A percentile compares a stretch with the other conserved stretches of the same genome.
These are phyloP conservation scores for Vigna hirtella DNA, from an alignment of 306 rosid species.

Conservation along the genomic window DNA sequence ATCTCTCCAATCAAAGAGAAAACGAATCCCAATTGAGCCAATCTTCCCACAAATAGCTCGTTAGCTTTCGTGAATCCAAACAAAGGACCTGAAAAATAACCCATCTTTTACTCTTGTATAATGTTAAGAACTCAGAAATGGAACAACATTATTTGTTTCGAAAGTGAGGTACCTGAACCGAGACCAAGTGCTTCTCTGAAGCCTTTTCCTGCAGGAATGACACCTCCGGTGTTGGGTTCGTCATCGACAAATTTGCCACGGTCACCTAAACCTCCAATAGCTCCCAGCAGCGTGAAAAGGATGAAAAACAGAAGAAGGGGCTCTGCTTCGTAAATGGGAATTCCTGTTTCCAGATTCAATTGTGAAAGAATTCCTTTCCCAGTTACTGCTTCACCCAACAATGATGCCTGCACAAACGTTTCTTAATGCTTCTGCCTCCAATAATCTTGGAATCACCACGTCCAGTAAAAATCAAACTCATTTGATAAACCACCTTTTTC, in stretches of 20 bases:
- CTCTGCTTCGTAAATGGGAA: slow-evolving; percentile 96
- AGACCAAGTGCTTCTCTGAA: slow-evolving; percentile 80
- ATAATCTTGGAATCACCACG: too few species aligned
- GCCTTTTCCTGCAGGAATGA: slow-evolving; percentile 81
- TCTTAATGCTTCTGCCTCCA: too few species aligned
- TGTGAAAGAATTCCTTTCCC: slow-evolving; percentile 96
- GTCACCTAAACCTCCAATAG: slow-evolving; percentile 97
- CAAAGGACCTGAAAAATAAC: slow-evolving; percentile 69
- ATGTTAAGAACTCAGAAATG: neutral
- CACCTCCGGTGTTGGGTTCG: slow-evolving; percentile 73
- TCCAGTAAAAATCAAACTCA: too few species aligned
- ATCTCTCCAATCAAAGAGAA: slow-evolving; percentile 95
- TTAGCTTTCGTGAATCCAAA: slow-evolving; percentile 96
- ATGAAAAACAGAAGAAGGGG: slow-evolving; percentile 97
- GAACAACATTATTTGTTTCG: slow-evolving; percentile 60
- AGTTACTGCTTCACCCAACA: slow-evolving; percentile 87
- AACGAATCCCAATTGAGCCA: slow-evolving; percentile 96
- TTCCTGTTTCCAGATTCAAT: slow-evolving; percentile 87
- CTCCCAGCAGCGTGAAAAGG: slow-evolving; percentile 93
- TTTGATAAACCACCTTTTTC: too few species aligned
- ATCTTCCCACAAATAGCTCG: slow-evolving; percentile 94
- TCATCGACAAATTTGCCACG: slow-evolving; percentile 92
- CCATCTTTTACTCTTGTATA: neutral
- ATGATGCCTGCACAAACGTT: slow-evolving; percentile 70
- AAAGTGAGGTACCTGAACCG: slow-evolving; percentile 56